Evolutionary conservation across 495 filamentous ascomycete species (phyloP), one percentile per base, ranked within the genome.

Genomic region (Cudoniella acicularis): DNA sequence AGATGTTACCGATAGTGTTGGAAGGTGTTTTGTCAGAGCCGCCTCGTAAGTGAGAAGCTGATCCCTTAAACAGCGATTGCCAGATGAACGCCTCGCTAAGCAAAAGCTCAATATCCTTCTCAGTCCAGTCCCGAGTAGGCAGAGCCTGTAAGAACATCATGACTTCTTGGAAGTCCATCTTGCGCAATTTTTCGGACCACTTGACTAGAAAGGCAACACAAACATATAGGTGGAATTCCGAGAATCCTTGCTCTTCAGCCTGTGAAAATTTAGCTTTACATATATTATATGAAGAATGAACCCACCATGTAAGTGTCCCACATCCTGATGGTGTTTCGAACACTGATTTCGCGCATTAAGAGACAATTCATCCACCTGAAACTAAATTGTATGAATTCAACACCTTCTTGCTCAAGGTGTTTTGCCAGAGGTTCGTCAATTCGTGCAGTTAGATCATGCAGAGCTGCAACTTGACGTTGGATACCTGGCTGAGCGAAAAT

Each of bases 351-450:
- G 60, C 94, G 81, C 94, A 98, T 98, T 63, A 98, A 77, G 59
- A 98, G 80, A 67, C 94, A 98, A 66, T 98, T 98, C 94, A 98
- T 98, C 94, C 94, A 98, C 58, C 94, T 82, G 70, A 98, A 98
- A 70, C 91, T 96, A 69, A 98, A 98, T 69, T 98, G 94, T 72
- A 98, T 98, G 65, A 98, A 98, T 70, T 98, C 95, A 24, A 98
- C 91, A 10, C 89, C 87, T 69, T 98, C 90, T 21, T 80, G 80
- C 66, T 95, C 90, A 17, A 98, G 77, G 67, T 98, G 94, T 59
- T 88, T 92, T 11, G 91, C 90, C 57, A 98, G 79, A 1, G 82
- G 77, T 26, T 81, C 81, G 65, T 98, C 94, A 59, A 98, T 98
- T 60, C 94, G 81, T 59, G 86, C 88, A 9, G 91, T 95, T 24